Base-by-base conservation (phyloP, 2,329 filamentous ascomycete species). In the Aphanoascus verrucosus region DNA sequence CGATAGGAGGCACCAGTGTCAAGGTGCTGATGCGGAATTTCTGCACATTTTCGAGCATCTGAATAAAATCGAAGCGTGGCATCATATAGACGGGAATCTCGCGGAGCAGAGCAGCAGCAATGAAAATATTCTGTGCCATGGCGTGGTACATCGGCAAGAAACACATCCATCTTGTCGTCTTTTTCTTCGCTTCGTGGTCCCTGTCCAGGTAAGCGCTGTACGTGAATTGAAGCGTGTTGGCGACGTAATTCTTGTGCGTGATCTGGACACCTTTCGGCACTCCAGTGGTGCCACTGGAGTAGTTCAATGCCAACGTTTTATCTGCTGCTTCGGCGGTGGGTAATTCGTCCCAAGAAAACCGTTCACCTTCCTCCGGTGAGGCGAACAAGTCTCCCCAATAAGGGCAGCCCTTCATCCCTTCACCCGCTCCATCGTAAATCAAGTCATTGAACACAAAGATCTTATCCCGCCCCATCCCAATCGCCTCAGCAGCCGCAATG, bases 191-290 rank as follows among this genome's bases (percentile, higher is more conserved):
- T 46, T 74, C 68, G 59, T 75, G 77, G 1, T 81, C 73, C 0
- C 75, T 71, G n/a, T 76, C 65, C 20, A 76, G 65, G 9, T 69
- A 60, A 2, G 64, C 60, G 19, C 80, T 66, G 58, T 74, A 70
- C n/a, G 77, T 72, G 14, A 81, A 78, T 55, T 85, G 81, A 12
- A 72, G 61, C 59, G 81, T 78, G 64, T 91, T 91, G 57, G 86
- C 77, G 42, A 89, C 78, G 62, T 88, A 86, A 60, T 88, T 85
- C 56, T 75, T 73, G 67, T 94, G 88, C n/a, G 82, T 81, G 58
- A 93, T 85, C 68, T 86, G 82, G 12, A 93, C 88, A 9, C 88
- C 88, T 66, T 94, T 94, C 8, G 88, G 86, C 3, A 88, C 76
- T 5, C 88, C 88, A 0, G 88, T 94, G 1, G 85, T 90, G 9